Evolutionary conservation across 768 basidiomycete species (phyloP).

Genomic region (Pulveroboletus ravenelii): DNA sequence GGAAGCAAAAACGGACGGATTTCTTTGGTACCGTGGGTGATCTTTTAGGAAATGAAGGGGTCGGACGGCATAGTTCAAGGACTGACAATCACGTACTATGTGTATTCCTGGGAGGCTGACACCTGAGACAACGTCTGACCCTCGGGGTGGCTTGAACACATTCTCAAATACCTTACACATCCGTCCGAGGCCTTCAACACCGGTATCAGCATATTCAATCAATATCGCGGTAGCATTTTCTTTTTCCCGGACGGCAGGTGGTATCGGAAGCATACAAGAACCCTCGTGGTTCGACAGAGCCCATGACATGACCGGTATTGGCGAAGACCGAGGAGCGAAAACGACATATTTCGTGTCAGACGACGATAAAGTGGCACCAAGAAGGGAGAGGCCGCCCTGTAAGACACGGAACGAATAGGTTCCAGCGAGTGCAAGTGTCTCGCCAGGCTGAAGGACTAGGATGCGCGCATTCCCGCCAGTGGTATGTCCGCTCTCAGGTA

Average conservation of each 20-base stretch:
- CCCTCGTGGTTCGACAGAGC: slow-evolving; percentile 9
- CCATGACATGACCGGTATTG: slow-evolving; percentile 53
- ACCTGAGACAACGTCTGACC: slow-evolving; percentile 19
- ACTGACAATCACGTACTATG: slow-evolving; percentile 36
- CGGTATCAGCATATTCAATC: slow-evolving; percentile 53
- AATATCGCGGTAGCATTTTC: slow-evolving; percentile 41
- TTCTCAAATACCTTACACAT: slow-evolving; percentile 60
- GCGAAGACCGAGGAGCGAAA: slow-evolving; percentile 77
- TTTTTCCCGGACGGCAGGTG: slow-evolving; percentile 9
- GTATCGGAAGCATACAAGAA: slow-evolving; percentile 13
- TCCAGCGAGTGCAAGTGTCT: slow-evolving; percentile 68
- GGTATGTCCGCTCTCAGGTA: neutral
- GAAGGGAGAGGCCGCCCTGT: slow-evolving; percentile 53
- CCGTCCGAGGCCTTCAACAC: slow-evolving; percentile 61
- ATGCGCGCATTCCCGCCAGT: slow-evolving; percentile 28
- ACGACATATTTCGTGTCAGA: slow-evolving; percentile 44
- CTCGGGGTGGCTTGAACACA: slow-evolving; percentile 52
- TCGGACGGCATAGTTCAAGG: slow-evolving; percentile 4
- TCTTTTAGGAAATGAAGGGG: slow-evolving; percentile 19
- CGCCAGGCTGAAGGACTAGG: slow-evolving; percentile 41
- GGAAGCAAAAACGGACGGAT: slow-evolving; percentile 34
- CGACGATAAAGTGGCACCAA: slow-evolving; percentile 48
- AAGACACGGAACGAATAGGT: slow-evolving; percentile 57
- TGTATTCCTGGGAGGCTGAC: slow-evolving; percentile 47
- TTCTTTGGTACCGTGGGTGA: slow-evolving; percentile 26